A percentile compares a stretch with the other conserved stretches of the same genome.
These are phyloP conservation scores for Moesziomyces parantarcticus DNA, from an alignment of 1,284 basidiomycete species.

Conservation along the genomic window DNA sequence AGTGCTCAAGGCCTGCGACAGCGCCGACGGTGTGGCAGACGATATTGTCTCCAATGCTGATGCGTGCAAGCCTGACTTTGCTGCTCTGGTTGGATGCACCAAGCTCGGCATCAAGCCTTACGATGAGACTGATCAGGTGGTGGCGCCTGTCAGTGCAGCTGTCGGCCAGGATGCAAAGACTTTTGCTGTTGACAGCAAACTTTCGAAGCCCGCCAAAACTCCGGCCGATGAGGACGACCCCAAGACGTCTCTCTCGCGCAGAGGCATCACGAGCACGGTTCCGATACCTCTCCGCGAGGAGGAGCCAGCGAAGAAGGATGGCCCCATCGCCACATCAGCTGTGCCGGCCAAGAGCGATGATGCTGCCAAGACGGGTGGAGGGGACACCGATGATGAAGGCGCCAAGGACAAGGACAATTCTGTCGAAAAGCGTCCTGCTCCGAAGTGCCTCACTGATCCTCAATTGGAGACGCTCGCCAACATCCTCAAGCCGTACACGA, in stretches of 20 bases:
- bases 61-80: slow-evolving; percentile 36
- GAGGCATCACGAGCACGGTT: no score
- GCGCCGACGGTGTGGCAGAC: slow-evolving; percentile 42
- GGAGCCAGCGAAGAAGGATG: background rate
- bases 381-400: background rate
- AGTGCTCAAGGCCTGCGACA: slow-evolving; percentile 42
- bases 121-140: background rate
- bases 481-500: slow-evolving; percentile 27
- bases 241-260: no score
- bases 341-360: background rate
- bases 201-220: background rate
- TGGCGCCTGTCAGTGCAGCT: no score
- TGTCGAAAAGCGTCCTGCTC: background rate
- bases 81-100: slow-evolving; percentile 24
- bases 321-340: background rate
- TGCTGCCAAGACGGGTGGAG: background rate
- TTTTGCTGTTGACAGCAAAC: background rate
- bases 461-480: slow-evolving; percentile 43
- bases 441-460: slow-evolving; percentile 23
- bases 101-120: slow-evolving; percentile 7
- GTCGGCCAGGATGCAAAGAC: background rate
- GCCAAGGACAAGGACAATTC: slow-evolving; percentile 3
- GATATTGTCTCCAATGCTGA: slow-evolving; percentile 32
- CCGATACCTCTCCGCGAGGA: no score
- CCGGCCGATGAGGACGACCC: background rate